Percentiles rank a stretch among this genome's conserved stretches.
Evolutionary conservation across 371 early-diverging fungal genomes (phyloP).

Genomic region (Furculomyces boomerangus): DNA sequence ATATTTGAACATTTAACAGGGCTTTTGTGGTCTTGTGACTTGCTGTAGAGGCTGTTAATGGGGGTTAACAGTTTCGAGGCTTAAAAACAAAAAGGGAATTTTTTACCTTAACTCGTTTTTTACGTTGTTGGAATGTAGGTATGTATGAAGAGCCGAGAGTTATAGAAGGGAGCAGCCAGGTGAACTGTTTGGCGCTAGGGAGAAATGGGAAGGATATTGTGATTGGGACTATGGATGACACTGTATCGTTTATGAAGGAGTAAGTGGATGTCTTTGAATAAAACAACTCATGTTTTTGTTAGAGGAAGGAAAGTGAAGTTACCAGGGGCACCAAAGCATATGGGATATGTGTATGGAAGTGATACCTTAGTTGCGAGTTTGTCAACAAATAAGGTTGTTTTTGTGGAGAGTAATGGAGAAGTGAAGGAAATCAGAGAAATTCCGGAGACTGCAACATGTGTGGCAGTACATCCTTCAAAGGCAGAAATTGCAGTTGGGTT

Average conservation of each 20-base stretch:
- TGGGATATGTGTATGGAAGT: not conserved
- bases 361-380: not conserved
- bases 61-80: no score
- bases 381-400: not conserved
- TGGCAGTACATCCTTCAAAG: not conserved
- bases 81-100: no score
- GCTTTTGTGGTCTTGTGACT: no score
- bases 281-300: no score
- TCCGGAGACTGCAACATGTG: not conserved
- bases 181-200: conserved; percentile 2
- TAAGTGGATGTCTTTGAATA: no score
- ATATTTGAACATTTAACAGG: no score
- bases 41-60: no score
- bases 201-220: not conserved
- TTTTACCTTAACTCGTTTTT: not conserved
- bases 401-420: not conserved
- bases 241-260: not conserved
- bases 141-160: not conserved
- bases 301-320: not conserved
- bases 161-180: conserved; percentile 4
- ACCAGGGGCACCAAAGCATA: not conserved
- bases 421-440: not conserved
- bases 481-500: not conserved
- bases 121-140: conserved; percentile 1
- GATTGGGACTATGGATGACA: not conserved